A percentile compares a stretch with the other conserved stretches of the same genome.
These are phyloP conservation scores for Triticum turgidum DNA, from an alignment of 176 grass and related monocot species.

Conservation along the genomic window DNA sequence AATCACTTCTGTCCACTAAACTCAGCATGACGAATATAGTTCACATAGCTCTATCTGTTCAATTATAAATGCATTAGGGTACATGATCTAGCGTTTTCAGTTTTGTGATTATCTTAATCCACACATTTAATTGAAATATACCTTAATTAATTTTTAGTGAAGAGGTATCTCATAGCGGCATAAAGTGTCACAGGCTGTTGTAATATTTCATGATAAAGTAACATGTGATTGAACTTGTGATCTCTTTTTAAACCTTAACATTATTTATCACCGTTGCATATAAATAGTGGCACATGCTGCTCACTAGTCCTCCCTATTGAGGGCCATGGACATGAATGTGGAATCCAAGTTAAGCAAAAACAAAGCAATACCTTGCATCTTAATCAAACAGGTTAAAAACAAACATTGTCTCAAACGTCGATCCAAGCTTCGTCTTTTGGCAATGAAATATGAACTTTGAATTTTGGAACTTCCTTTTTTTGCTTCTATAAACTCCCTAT, in stretches of 20 bases:
- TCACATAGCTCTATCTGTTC: neutral
- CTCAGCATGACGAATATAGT: neutral
- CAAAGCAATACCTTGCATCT: neutral
- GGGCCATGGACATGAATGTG: neutral
- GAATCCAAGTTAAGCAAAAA: constrained; percentile 7
- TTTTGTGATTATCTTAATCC: neutral
- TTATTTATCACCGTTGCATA: constrained; percentile 8
- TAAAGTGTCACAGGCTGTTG: neutral
- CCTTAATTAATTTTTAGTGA: neutral
- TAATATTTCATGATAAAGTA: neutral
- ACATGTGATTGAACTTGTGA: neutral
- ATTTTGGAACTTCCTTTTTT: neutral
- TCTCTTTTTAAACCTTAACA: neutral
- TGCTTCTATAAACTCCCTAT: neutral
- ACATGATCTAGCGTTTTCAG: neutral
- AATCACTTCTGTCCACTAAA: neutral
- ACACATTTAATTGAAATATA: neutral
- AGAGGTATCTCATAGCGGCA: neutral
- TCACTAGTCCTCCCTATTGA: neutral
- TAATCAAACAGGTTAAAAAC: constrained; percentile 1
- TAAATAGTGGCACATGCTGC: neutral
- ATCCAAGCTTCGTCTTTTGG: constrained; percentile 11
- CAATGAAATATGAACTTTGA: neutral
- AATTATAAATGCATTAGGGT: neutral
- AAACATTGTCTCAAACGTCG: neutral